phyloP scores from a whole-genome alignment of 2,329 filamentous ascomycete genomes.

The Arthroderma uncinatum region DNA sequence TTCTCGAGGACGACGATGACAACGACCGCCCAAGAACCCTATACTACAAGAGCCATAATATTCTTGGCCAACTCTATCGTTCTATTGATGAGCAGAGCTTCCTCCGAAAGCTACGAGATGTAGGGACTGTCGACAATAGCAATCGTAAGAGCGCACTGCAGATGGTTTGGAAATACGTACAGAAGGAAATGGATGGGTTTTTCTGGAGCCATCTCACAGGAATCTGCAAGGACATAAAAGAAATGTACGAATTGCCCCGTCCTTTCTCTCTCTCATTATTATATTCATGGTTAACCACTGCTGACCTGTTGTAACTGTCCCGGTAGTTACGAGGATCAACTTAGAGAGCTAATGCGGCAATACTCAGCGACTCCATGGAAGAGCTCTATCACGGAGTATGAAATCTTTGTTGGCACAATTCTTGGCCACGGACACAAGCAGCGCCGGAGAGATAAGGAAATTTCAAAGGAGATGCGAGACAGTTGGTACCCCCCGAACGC shows the following conservation, averaged over 20 bases:
- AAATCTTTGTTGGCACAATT: slow-evolving; percentile 16
- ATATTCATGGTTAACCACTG: background rate
- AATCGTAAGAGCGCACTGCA: slow-evolving; percentile 17
- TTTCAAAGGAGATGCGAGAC: slow-evolving; percentile 18
- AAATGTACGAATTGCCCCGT: slow-evolving; percentile 15
- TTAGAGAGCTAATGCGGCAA: slow-evolving; percentile 18
- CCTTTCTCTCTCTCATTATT: background rate
- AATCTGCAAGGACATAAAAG: slow-evolving; percentile 12
- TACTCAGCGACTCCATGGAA: slow-evolving; percentile 17
- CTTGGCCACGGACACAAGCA: slow-evolving; percentile 19
- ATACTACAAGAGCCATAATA: slow-evolving; percentile 58
- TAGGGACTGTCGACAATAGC: slow-evolving; percentile 13
- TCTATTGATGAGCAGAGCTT: slow-evolving; percentile 61
- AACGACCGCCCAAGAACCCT: slow-evolving; percentile 36
- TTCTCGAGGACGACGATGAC: slow-evolving; percentile 37
- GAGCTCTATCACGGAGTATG: slow-evolving; percentile 15
- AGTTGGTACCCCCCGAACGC: slow-evolving; percentile 9
- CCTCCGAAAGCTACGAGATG: slow-evolving; percentile 41
- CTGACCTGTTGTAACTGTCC: background rate
- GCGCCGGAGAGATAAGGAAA: slow-evolving; percentile 17
- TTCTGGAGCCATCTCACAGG: slow-evolving; percentile 18
- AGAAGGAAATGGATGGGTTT: slow-evolving; percentile 18
- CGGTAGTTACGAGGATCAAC: slow-evolving; percentile 13
- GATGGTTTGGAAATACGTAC: slow-evolving; percentile 18
- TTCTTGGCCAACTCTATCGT: slow-evolving; percentile 60